Evolutionary conservation across 495 filamentous ascomycete genomes (phyloP).

Genomic region (Mytilinidion resinicola): DNA sequence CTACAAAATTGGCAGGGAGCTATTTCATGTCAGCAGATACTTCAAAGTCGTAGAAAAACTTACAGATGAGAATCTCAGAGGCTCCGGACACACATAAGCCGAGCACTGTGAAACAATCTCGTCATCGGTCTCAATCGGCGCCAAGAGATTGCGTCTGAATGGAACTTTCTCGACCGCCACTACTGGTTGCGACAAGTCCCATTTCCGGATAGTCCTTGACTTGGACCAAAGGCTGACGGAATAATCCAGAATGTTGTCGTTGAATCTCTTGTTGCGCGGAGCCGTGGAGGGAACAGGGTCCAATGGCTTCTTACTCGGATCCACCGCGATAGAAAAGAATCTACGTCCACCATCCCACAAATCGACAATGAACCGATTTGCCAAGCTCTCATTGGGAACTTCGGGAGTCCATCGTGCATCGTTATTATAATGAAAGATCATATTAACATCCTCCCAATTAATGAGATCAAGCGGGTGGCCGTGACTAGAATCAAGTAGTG

Average conservation of each 20-base stretch:
- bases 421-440: slow-evolving; percentile 43
- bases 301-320: slow-evolving; percentile 44
- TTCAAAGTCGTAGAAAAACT: slow-evolving; percentile 31
- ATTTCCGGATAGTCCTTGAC: slow-evolving; percentile 40
- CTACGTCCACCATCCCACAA: slow-evolving; percentile 65
- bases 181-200: slow-evolving; percentile 66
- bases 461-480: slow-evolving; percentile 41
- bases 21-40: slow-evolving; percentile 36
- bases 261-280: slow-evolving; percentile 43
- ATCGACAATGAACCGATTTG: slow-evolving; percentile 65
- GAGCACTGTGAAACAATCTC: slow-evolving; percentile 29
- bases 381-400: slow-evolving; percentile 51
- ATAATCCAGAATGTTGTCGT: slow-evolving; percentile 61
- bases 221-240: slow-evolving; percentile 53
- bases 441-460: slow-evolving; percentile 58
- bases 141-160: slow-evolving; percentile 75
- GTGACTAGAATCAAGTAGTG: neutral
- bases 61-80: slow-evolving; percentile 69
- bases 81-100: slow-evolving; percentile 52
- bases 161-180: slow-evolving; percentile 64
- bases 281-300: slow-evolving; percentile 50
- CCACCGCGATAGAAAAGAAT: slow-evolving; percentile 45
- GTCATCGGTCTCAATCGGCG: slow-evolving; percentile 50
- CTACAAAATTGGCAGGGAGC: slow-evolving; percentile 58
- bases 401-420: slow-evolving; percentile 51